Evolutionary conservation across 306 rosid genomes (phyloP), one percentile per base, ranked within the genome.

Genomic region (Phaseolus lunatus): DNA sequence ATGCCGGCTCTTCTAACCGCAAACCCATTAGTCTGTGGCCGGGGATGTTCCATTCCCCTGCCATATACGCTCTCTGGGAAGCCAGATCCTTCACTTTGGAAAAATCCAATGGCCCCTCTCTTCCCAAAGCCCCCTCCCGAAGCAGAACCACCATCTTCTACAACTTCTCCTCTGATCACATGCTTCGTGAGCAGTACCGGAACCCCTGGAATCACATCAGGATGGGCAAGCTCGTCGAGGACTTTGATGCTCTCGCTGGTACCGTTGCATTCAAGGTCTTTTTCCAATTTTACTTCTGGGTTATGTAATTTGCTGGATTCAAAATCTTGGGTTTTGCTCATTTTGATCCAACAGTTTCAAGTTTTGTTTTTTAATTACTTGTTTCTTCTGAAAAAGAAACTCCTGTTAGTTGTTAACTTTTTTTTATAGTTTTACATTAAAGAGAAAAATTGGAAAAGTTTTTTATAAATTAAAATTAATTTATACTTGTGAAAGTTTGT

Each of bases 191-290:
- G 78, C 96, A 93, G 70, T 93, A 93, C 63, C 79, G 94, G 70
- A 93, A 93, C 62, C 98, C 96, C 2, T 90, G 98, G 98, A 86
- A 86, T 81, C 88, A 71, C 57, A 84, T 90, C 4, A 59, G 98
- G 74, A 90, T 88, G 73, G 96, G 98, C n/a, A 93, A 90, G 78
- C 77, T 89, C 77, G 81, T 93, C 1, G 98, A 93, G 84, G 98
- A 93, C 73, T 92, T 93, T 45, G 98, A 93, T 59, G 97, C 97
- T 75, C 91, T 93, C 7, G 94, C 96, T 33, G 98, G 98, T 23
- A 93, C 98, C 80, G 84, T 93, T 70, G 92, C 96, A 3, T 84
- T 82, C 77, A 93, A 93, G 96, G 97, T 90, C 7, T 11, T 48
- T 24, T 39, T 5, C 1, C 6, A 22, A 72, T 58, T 77, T 24